A percentile compares a stretch with the other conserved stretches of the same genome.
These are phyloP conservation scores for Eucalyptus tenuipes DNA, from an alignment of 345 rosid species.

Conservation along the genomic window DNA sequence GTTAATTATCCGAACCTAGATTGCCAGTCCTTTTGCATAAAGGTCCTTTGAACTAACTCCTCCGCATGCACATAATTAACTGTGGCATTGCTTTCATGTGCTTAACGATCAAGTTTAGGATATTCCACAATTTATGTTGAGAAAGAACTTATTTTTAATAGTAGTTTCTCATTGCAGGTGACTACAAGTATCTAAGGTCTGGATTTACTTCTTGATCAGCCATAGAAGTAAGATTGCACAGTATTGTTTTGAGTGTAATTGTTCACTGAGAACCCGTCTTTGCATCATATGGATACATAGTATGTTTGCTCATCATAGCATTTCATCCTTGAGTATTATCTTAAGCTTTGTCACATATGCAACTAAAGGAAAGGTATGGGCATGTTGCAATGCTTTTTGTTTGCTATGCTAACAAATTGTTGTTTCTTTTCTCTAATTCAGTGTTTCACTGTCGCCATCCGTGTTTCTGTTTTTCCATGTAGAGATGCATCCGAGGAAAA, in stretches of 20 bases:
- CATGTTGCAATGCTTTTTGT: background rate
- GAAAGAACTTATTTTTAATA: background rate
- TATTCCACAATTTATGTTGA: background rate
- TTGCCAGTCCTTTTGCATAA: background rate
- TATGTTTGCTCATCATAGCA: background rate
- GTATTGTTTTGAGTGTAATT: background rate
- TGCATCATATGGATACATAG: background rate
- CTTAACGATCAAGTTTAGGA: background rate
- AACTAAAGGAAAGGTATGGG: background rate
- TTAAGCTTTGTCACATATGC: background rate
- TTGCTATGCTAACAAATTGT: background rate
- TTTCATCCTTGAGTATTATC: background rate
- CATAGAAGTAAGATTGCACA: background rate
- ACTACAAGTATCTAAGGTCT: slow-evolving; percentile 75
- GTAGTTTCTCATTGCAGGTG: slow-evolving; percentile 36
- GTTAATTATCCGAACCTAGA: background rate
- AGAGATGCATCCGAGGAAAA: slow-evolving; percentile 64
- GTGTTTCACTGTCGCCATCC: background rate
- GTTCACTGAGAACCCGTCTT: background rate
- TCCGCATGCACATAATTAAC: background rate
- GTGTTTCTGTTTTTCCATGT: background rate
- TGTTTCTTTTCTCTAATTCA: background rate
- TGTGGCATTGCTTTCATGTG: background rate
- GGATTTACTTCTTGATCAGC: background rate
- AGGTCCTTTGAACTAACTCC: background rate